These are phyloP conservation scores for Chaetothyriales sp. DNA, from an alignment of 2,329 filamentous ascomycete genomes.

Conservation along the genomic window DNA sequence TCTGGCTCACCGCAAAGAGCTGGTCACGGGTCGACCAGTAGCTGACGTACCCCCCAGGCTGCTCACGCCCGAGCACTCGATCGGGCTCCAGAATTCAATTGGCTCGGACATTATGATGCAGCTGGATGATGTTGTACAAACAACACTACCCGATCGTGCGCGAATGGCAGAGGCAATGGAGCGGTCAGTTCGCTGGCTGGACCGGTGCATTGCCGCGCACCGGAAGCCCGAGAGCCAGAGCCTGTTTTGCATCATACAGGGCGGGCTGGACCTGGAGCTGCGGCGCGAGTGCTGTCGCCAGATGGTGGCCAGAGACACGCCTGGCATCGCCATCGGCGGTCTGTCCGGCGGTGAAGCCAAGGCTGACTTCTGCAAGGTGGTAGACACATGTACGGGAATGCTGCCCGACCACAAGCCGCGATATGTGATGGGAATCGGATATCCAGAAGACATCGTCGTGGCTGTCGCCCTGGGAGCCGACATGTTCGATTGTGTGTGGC, in stretches of 20 bases:
- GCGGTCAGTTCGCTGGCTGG: slow-evolving; percentile 85
- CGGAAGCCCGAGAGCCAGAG: slow-evolving; percentile 71
- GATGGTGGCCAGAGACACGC: slow-evolving; percentile 83
- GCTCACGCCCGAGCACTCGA: slow-evolving; percentile 92
- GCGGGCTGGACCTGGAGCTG: slow-evolving; percentile 77
- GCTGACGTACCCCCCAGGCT: slow-evolving; percentile 36
- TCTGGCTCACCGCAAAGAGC: background rate
- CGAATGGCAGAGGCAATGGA: slow-evolving; percentile 93
- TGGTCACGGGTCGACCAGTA: background rate
- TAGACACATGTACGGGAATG: slow-evolving; percentile 67
- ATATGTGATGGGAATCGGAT: slow-evolving; percentile 97
- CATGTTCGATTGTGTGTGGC: slow-evolving; percentile 99
- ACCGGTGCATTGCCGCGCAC: slow-evolving; percentile 85
- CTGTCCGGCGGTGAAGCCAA: slow-evolving; percentile 93
- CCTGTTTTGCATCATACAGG: slow-evolving; percentile 96
- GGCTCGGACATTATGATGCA: slow-evolving; percentile 99
- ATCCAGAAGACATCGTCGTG: slow-evolving; percentile 88
- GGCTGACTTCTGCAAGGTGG: slow-evolving; percentile 78
- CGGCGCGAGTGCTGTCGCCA: slow-evolving; percentile 65
- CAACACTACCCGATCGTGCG: slow-evolving; percentile 73
- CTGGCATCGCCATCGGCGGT: slow-evolving; percentile 90
- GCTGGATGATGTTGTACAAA: slow-evolving; percentile 92
- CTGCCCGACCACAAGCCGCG: slow-evolving; percentile 85
- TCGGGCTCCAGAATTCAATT: slow-evolving; percentile 88
- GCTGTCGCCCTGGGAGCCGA: slow-evolving; percentile 88